phyloP scores from a whole-genome alignment of 441 rosid species.

The Erodium texanum region DNA sequence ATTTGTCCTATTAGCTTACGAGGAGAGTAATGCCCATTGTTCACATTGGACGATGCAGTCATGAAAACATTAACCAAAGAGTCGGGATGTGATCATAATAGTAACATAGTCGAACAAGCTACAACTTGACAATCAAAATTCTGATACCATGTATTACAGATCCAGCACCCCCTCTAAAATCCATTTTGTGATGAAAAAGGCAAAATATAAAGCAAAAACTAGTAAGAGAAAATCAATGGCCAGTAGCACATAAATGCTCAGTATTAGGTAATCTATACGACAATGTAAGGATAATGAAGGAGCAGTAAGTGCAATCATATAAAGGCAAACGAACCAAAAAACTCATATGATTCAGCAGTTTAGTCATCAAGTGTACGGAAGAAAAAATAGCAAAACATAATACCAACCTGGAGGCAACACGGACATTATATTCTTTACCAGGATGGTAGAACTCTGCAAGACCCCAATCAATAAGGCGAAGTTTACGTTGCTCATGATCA shows the following conservation, averaged over 20 bases:
- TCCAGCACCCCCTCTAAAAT: not conserved
- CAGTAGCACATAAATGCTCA: not conserved
- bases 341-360: not conserved
- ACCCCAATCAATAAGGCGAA: constrained; percentile 96
- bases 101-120: not conserved
- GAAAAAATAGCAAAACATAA: not conserved
- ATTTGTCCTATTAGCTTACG: not conserved
- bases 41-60: not conserved
- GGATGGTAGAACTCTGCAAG: constrained; percentile 98
- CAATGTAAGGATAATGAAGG: no score
- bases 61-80: not conserved
- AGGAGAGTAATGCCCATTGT: not conserved
- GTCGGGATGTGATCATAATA: not conserved
- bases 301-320: no score
- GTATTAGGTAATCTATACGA: no score
- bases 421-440: constrained; percentile 90
- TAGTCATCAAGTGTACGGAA: not conserved
- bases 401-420: constrained; percentile 85
- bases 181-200: not conserved
- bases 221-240: not conserved
- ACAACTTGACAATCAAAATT: not conserved
- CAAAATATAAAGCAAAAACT: not conserved
- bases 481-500: constrained; percentile 91
- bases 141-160: not conserved
- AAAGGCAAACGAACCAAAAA: not conserved